Evolutionary conservation across 768 basidiomycete species (phyloP), one percentile per base, ranked within the genome.

Genomic region (Leccinellum rugosiceps): DNA sequence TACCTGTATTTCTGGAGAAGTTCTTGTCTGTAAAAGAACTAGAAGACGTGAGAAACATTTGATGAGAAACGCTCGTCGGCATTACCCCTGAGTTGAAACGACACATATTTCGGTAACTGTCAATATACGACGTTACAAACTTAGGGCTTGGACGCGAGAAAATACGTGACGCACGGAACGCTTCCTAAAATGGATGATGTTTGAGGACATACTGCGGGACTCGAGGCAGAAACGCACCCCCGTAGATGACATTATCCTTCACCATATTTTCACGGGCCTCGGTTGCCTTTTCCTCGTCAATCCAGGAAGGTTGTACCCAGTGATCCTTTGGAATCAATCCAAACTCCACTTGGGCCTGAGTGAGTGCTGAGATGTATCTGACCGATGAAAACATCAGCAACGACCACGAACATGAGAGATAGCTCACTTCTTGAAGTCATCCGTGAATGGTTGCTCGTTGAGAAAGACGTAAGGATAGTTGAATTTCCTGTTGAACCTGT

Each of bases 41-140:
- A 58, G 9, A 31, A 47, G 43, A 44, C 4, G 51, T 58, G 7
- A 65, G 53, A 51, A 17, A 50, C 13, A 35, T 15, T 38, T 21
- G 21, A 28, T 43, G 32, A 21, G 6, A 48, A 15, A 52, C 10
- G 4, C 17, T 28, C 23, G 21, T 34, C 44, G 26, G 1, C 59
- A 47, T 62, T 72, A 92, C 91, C 31, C 92, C 93, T 48, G 91
- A 94, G 74, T 95, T 93, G 74, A 87, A 98, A 11, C 95, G 84
- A 73, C 95, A 97, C 95, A 97, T 96, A 64, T 96, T 94, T 41
- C 94, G 85, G 67, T 97, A 96, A 19, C 84, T 87, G 63, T 47
- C 3, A 17, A n/a, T 30, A 31, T 51, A 50, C 23, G 11, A 43
- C 17, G n/a, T 65, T 11, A 67, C 38, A 3, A 41, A n/a, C 34